Evolutionary conservation across 192 early-diverging fungal genomes (phyloP).

Genomic region (Backusella liffmaniae): DNA sequence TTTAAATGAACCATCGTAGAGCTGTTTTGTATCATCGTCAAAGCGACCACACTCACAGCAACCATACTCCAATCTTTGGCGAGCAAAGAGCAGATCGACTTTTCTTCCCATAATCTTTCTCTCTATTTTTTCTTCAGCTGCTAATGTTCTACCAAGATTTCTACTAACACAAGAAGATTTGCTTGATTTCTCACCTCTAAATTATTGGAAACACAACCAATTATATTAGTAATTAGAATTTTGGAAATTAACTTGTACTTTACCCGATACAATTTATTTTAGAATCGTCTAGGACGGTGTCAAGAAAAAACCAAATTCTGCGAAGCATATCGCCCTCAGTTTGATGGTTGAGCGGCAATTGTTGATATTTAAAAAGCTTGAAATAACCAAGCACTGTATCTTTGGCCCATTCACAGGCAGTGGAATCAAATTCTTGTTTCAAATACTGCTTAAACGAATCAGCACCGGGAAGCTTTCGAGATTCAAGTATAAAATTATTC

Average conservation of each 20-base stretch:
- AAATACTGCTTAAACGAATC: too few relatives aligned
- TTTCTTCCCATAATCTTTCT: slow-evolving; percentile 10
- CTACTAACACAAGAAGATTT: slow-evolving; percentile 12
- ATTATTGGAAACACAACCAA: slow-evolving; percentile 11
- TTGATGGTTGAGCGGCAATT: slow-evolving; percentile 15
- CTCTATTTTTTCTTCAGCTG: slow-evolving; percentile 8
- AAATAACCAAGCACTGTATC: slow-evolving; percentile 9
- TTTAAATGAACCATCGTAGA: slow-evolving; percentile 9
- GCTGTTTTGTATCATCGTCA: slow-evolving; percentile 14
- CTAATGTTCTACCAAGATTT: slow-evolving; percentile 7
- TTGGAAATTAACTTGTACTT: neutral
- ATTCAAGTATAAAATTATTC: too few relatives aligned
- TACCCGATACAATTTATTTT: slow-evolving; percentile 17
- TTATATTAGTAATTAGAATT: slow-evolving; percentile 4
- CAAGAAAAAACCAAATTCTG: slow-evolving; percentile 11
- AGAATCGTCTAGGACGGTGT: slow-evolving; percentile 14
- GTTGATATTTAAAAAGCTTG: slow-evolving; percentile 8
- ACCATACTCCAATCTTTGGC: slow-evolving; percentile 12
- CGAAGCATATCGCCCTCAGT: slow-evolving; percentile 15
- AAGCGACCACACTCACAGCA: slow-evolving; percentile 17
- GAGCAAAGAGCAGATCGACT: slow-evolving; percentile 1
- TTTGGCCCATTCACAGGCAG: too few relatives aligned
- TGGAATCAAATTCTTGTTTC: too few relatives aligned
- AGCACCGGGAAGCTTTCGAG: too few relatives aligned
- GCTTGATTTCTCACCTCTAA: slow-evolving; percentile 12